Conservation (phyloP, 1,284 basidiomycete species). For the Rhodotorula sp. region DNA sequence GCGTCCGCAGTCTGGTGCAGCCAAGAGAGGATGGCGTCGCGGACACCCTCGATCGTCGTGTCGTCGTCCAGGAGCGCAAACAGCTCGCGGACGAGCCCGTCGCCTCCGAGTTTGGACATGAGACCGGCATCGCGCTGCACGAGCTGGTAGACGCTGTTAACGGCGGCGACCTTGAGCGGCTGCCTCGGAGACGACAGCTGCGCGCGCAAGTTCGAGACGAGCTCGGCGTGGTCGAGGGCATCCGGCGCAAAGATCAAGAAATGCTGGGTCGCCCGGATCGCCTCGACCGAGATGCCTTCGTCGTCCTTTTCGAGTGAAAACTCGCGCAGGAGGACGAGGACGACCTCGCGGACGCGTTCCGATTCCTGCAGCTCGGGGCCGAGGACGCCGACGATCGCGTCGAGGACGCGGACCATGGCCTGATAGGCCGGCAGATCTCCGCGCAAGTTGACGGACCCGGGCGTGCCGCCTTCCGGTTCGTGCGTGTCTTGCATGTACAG, state of each 20-base stretch:
- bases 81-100: slow-evolving; percentile 87
- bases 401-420: slow-evolving; percentile 84
- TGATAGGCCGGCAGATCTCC: slow-evolving; percentile 90
- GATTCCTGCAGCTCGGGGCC: slow-evolving; percentile 95
- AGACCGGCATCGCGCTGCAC: slow-evolving; percentile 90
- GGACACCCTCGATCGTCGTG: slow-evolving; percentile 87
- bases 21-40: slow-evolving; percentile 93
- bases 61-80: slow-evolving; percentile 94
- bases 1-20: slow-evolving; percentile 87
- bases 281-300: slow-evolving; percentile 84
- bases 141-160: slow-evolving; percentile 93
- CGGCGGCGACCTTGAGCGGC: slow-evolving; percentile 86
- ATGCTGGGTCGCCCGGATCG: slow-evolving; percentile 93
- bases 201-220: slow-evolving; percentile 70
- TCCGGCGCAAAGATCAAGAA: slow-evolving; percentile 92
- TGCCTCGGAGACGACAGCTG: slow-evolving; percentile 71
- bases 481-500: slow-evolving; percentile 88
- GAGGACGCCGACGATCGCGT: slow-evolving; percentile 87
- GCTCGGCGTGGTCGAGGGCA: slow-evolving; percentile 71
- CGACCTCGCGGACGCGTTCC: slow-evolving; percentile 70
- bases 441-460: slow-evolving; percentile 76
- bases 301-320: slow-evolving; percentile 66
- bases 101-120: slow-evolving; percentile 91
- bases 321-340: slow-evolving; percentile 81
- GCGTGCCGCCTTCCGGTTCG: slow-evolving; percentile 86